Evolutionary conservation across 192 early-diverging fungal genomes (phyloP).

Genomic region (Podila verticillata): DNA sequence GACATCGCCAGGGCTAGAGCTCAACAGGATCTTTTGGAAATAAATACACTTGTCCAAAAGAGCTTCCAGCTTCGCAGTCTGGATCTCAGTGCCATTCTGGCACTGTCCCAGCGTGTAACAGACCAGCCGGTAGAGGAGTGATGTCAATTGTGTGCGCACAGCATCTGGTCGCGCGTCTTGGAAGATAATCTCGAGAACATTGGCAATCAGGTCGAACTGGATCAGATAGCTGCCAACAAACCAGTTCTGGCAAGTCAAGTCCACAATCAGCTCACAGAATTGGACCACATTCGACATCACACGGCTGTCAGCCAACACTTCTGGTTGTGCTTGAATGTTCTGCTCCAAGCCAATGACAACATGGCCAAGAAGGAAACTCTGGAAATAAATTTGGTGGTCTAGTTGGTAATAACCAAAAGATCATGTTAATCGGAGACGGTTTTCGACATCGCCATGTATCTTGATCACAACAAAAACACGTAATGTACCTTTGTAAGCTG

Average conservation of each 20-base stretch:
- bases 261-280: slow-evolving; percentile 47
- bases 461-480: not conserved
- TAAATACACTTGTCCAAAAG: slow-evolving; percentile 67
- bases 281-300: slow-evolving; percentile 44
- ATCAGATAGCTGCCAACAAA: slow-evolving; percentile 45
- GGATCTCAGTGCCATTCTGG: slow-evolving; percentile 46
- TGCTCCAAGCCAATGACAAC: slow-evolving; percentile 47
- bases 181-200: slow-evolving; percentile 58
- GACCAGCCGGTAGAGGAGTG: slow-evolving; percentile 62
- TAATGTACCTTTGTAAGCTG: slow-evolving; percentile 40
- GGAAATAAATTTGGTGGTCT: slow-evolving; percentile 50
- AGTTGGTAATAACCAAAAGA: not conserved
- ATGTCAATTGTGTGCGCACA: slow-evolving; percentile 26
- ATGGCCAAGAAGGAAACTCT: slow-evolving; percentile 44
- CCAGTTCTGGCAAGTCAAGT: slow-evolving; percentile 44
- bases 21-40: slow-evolving; percentile 71
- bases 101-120: slow-evolving; percentile 58
- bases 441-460: not conserved
- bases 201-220: slow-evolving; percentile 57
- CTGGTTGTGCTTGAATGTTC: slow-evolving; percentile 42
- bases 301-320: slow-evolving; percentile 32
- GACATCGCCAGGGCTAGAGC: slow-evolving; percentile 60
- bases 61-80: slow-evolving; percentile 47
- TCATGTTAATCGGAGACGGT: not conserved
- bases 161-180: slow-evolving; percentile 53